Conservation (phyloP, 1,284 basidiomycete genomes). For the Austroboletus rostrupii region DNA sequence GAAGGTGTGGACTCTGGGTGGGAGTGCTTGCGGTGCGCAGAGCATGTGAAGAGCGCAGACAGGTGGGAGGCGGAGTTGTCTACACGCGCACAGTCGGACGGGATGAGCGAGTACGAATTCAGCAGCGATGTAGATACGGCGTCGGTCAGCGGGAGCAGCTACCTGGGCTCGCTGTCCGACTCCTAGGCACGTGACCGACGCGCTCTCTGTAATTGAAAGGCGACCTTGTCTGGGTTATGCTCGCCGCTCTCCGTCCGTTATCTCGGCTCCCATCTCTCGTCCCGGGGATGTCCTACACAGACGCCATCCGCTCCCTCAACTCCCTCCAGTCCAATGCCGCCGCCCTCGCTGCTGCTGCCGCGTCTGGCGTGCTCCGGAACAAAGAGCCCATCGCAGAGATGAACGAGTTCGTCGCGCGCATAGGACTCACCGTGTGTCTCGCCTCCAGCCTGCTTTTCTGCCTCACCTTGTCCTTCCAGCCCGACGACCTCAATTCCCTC, state of each 20-base stretch:
- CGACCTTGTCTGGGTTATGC: not conserved
- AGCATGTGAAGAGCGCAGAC: constrained; percentile 54
- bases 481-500: constrained; percentile 77
- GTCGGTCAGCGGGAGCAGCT: constrained; percentile 32
- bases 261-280: constrained; percentile 6
- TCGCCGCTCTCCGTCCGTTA: constrained; percentile 5
- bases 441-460: constrained; percentile 3
- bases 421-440: constrained; percentile 74
- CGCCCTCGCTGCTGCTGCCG: constrained; percentile 79
- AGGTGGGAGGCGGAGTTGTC: constrained; percentile 34
- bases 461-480: constrained; percentile 15
- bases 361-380: constrained; percentile 68
- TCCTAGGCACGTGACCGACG: not conserved
- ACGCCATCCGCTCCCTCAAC: constrained; percentile 88
- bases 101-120: constrained; percentile 50
- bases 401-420: constrained; percentile 83
- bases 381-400: constrained; percentile 83
- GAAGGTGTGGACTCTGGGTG: constrained; percentile 63
- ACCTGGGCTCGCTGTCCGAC: constrained; percentile 22
- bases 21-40: constrained; percentile 78
- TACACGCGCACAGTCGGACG: constrained; percentile 29
- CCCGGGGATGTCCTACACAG: constrained; percentile 59
- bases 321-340: constrained; percentile 93
- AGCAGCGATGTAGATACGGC: constrained; percentile 48
- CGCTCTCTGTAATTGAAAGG: too few relatives aligned